Percentiles rank a stretch among this genome's conserved stretches.
Evolutionary conservation across 208 protist species (phyloP).

Genomic region (Acanthamoeba lugdunensis): DNA sequence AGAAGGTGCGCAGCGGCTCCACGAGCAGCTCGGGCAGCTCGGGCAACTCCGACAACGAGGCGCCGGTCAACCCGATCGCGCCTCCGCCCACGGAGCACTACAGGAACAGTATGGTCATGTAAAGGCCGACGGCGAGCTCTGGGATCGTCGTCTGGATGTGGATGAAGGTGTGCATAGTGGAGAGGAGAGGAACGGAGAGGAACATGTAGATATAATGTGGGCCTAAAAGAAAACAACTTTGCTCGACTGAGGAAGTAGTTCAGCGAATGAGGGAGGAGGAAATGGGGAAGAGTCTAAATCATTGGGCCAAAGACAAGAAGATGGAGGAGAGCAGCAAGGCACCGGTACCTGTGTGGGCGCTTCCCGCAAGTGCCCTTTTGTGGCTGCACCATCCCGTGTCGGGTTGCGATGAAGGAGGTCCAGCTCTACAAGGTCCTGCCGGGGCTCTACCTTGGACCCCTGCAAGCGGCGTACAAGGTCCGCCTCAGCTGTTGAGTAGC

Average conservation of each 20-base stretch:
- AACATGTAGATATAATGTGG: too few relatives aligned
- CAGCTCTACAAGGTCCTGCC: neutral
- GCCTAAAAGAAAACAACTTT: too few relatives aligned
- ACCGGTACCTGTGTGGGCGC: neutral
- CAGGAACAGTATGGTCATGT: slow-evolving; percentile 17
- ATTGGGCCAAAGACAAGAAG: neutral
- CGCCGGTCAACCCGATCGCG: slow-evolving; percentile 28
- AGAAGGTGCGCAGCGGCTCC: slow-evolving; percentile 27
- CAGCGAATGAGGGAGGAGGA: too few relatives aligned
- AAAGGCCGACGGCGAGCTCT: neutral
- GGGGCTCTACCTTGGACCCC: slow-evolving; percentile 2
- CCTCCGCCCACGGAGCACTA: slow-evolving; percentile 14
- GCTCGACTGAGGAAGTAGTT: too few relatives aligned
- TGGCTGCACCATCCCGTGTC: slow-evolving; percentile 47
- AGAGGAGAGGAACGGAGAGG: neutral
- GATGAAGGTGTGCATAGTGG: neutral
- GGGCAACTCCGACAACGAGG: neutral
- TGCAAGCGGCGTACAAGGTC: slow-evolving; percentile 47
- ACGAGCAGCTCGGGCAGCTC: neutral
- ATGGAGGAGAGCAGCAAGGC: neutral
- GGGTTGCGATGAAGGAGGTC: slow-evolving; percentile 27
- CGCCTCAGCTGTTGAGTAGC: neutral
- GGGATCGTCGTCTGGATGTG: neutral
- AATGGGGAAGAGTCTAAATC: too few relatives aligned
- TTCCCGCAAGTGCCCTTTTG: slow-evolving; percentile 14